Base-by-base conservation (phyloP, 371 early-diverging fungal genomes). In the Circinella minor region DNA sequence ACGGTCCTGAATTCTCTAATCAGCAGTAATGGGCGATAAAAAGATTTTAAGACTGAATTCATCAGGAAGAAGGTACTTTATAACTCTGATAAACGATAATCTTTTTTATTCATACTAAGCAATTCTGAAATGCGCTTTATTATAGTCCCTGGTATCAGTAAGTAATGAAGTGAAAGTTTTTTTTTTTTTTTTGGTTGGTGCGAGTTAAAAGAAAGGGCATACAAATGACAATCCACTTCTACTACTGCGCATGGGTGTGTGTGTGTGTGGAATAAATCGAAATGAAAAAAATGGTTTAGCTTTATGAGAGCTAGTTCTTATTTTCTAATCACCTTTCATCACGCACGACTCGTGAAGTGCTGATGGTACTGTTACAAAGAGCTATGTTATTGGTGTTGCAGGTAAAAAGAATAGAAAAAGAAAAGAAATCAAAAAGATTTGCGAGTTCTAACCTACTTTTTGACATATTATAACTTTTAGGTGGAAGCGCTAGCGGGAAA, bases 401-500 rank as follows among this genome's bases (percentile, higher is more conserved):
- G 91, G 91, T 88, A 34, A 57, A 10, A n/a, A 55, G 11, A n/a
- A 20, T 55, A 55, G 8, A 17, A n/a, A 55, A 15, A 18, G 18
- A 55, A 14, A 55, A 10, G 17, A 14, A 18, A 55, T 18, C 54
- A 43, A 17, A 14, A 20, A 18, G 2, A 15, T 43, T 36, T 20
- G 15, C 61, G 27, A 27, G 27, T 27, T 27, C 47, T 36, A 38
- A 64, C 34, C 6, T 38, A 27, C 15, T 11, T 14, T 5, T 51
- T 51, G 51, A 51, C n/a, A 15, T 15, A 11, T 47, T 15, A 5
- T 65, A 20, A 63, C 27, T 54, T 39, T 61, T 74, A 91, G 93
- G 93, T 64, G 93, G 91, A 59, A 93, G 92, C 81, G 92, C 91
- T 38, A 92, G 92, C 84, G 93, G 93, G 62, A 93, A 93, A 74